Evolutionary conservation across 176 grass and related monocot species (phyloP), one percentile per base, ranked within the genome.

Genomic region (Miscanthus lutarioriparius): DNA sequence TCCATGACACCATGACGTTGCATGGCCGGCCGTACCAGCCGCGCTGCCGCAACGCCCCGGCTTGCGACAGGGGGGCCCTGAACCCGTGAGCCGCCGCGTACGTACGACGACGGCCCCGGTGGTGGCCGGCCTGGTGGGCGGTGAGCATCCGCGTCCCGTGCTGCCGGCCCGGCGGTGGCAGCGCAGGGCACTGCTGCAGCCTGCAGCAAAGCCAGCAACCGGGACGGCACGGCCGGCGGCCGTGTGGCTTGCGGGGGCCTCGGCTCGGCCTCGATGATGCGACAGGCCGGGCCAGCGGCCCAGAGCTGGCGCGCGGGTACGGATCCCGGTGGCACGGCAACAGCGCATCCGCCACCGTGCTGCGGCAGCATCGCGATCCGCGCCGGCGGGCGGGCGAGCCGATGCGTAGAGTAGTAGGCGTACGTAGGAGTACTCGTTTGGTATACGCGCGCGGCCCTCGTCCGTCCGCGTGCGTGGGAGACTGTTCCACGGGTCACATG

Each of bases 401-500:
- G 49, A 45, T 45, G n/a, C n/a, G 40, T 12, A 61, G 56, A 61
- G 22, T 9, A 48, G 8, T 59, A 59, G 22, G 20, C 19, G 53
- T 56, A 56, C 53, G 19, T 54, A 1, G 14, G 13, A 5, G 15
- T 19, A 53, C 6, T 7, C 38, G 16, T 43, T 6, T 36, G 2
- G 13, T 7, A 19, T 17, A 20, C 35, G 17, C 11, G 53, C 40
- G 11, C 12, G 13, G 53, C 12, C 36, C 65, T 22, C 3, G 14
- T 5, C 79, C 47, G 15, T 49, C 47, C 47, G 49, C 51, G 11
- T 26, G 54, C 74, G 20, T 89, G 72, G 88, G 83, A 82, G 83
- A 86, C 88, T 82, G 88, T 82, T 89, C 77, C 87, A 16, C 17
- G 28, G 28, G 28, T 48, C 87, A 85, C 82, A 76, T 85, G 87